A percentile compares a stretch with the other conserved stretches of the same genome.
These are phyloP conservation scores for Phytopythium helicoides DNA, from an alignment of 352 stramenopile species.

Conservation along the genomic window DNA sequence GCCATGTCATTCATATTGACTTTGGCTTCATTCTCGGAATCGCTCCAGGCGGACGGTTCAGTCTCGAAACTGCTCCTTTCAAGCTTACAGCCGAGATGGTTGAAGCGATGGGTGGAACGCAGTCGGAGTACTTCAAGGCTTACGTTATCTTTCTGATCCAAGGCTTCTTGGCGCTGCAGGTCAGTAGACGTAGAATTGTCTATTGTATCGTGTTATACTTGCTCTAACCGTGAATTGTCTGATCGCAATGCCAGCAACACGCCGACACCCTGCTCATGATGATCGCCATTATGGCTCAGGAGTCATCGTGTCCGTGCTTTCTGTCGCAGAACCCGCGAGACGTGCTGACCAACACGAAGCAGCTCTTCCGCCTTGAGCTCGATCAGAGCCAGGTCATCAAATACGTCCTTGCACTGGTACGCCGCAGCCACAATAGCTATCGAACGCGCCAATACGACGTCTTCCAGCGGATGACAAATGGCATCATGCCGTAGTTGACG, in stretches of 20 bases:
- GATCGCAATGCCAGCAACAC: too few species aligned
- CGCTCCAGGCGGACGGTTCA: conserved; percentile 92
- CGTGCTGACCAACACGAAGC: conserved; percentile 73
- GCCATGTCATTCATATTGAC: conserved; percentile 99
- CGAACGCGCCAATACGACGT: conserved; percentile 89
- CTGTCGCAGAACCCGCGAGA: conserved; percentile 71
- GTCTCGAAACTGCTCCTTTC: conserved; percentile 97
- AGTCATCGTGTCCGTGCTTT: conserved; percentile 97
- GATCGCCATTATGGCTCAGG: conserved; percentile 95
- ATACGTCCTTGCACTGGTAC: conserved; percentile 88
- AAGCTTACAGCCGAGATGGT: conserved; percentile 99
- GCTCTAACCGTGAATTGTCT: too few species aligned
- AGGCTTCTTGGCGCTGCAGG: conserved; percentile 95
- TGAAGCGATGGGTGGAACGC: conserved; percentile 93
- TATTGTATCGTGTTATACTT: too few species aligned
- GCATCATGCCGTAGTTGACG: conserved; percentile 68
- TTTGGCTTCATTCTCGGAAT: conserved; percentile 99
- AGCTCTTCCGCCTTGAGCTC: conserved; percentile 77
- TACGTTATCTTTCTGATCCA: conserved; percentile 98
- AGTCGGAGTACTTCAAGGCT: conserved; percentile 92
- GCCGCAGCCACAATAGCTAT: conserved; percentile 90
- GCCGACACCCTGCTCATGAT: conserved; percentile 94
- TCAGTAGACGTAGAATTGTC: conserved; percentile 22
- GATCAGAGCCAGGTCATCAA: conserved; percentile 88
- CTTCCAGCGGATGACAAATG: conserved; percentile 92